phyloP scores from a whole-genome alignment of 495 filamentous ascomycete genomes.

The Coniosporium apollinis region DNA sequence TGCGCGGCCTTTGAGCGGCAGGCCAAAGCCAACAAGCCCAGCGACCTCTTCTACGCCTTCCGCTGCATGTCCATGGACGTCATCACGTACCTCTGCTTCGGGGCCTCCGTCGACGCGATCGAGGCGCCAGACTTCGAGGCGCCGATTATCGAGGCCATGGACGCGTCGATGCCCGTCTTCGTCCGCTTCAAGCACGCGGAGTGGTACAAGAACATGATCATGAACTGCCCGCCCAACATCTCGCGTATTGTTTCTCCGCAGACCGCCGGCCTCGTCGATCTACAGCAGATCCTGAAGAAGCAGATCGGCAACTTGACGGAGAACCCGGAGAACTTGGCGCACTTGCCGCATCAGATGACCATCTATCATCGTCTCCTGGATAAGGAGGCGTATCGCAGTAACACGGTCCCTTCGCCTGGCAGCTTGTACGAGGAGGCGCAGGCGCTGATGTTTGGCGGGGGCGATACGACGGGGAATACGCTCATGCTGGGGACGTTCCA shows the following conservation, averaged over 20 bases:
- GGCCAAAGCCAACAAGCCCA: constrained; percentile 2
- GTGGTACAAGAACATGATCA: constrained; percentile 15
- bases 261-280: constrained; percentile 17
- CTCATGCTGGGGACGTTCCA: constrained; percentile 21
- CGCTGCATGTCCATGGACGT: constrained; percentile 26
- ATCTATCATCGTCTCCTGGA: constrained; percentile 26
- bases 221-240: constrained; percentile 19
- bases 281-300: constrained; percentile 15
- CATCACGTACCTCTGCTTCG: constrained; percentile 26
- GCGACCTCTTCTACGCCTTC: constrained; percentile 22
- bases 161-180: constrained; percentile 10
- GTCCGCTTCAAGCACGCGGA: constrained; percentile 21
- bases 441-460: constrained; percentile 26
- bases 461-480: constrained; percentile 24
- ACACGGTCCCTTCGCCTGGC: constrained; percentile 6
- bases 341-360: constrained; percentile 18
- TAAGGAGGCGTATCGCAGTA: constrained; percentile 10
- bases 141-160: constrained; percentile 21
- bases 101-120: constrained; percentile 17
- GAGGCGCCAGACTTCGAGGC: constrained; percentile 18
- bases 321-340: constrained; percentile 14
- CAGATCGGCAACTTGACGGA: constrained; percentile 14
- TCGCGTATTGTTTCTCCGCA: constrained; percentile 14
- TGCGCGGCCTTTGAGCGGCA: constrained; percentile 10
- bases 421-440: constrained; percentile 23